A percentile compares a stretch with the other conserved stretches of the same genome.
Conservation (phyloP, 495 filamentous ascomycete species). For the Cladorrhinum samala region DNA sequence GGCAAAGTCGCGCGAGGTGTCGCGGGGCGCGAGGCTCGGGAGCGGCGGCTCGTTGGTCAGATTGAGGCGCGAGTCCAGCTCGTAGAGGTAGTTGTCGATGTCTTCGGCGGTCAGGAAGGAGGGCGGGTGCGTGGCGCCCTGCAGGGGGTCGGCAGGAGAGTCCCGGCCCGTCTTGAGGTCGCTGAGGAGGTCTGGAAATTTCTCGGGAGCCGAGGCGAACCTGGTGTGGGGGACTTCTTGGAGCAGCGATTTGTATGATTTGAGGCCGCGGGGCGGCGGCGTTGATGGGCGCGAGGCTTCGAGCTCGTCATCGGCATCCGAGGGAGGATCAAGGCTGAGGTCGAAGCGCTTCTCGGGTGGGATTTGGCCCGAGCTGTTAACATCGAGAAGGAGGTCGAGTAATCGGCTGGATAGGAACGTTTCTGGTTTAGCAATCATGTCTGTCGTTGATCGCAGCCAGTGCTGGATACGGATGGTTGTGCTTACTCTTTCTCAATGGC, state of each 20-base stretch:
- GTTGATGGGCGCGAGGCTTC: constrained; percentile 26
- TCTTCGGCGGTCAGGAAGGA: constrained; percentile 68
- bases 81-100: constrained; percentile 71
- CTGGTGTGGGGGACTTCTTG: constrained; percentile 35
- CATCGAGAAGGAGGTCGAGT: constrained; percentile 77
- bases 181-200: constrained; percentile 31
- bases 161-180: constrained; percentile 37
- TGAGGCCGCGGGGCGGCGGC: constrained; percentile 24
- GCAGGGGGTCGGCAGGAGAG: constrained; percentile 29
- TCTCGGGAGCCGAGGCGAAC: constrained; percentile 33
- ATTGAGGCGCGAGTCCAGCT: constrained; percentile 59
- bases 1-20: constrained; percentile 48
- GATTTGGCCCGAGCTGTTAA: constrained; percentile 74
- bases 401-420: constrained; percentile 50
- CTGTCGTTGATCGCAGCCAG: no score
- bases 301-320: constrained; percentile 31
- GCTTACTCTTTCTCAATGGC: constrained; percentile 74
- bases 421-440: background rate
- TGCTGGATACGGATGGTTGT: background rate
- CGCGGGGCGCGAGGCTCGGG: no score
- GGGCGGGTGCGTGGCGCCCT: constrained; percentile 35
- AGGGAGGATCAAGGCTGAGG: constrained; percentile 54
- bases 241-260: constrained; percentile 35
- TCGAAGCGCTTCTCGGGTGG: constrained; percentile 66
- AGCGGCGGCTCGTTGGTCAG: no score